A percentile compares a stretch with the other conserved stretches of the same genome.
Conservation (phyloP, 495 filamentous ascomycete species). For the Talaromyces nanjingensis region DNA sequence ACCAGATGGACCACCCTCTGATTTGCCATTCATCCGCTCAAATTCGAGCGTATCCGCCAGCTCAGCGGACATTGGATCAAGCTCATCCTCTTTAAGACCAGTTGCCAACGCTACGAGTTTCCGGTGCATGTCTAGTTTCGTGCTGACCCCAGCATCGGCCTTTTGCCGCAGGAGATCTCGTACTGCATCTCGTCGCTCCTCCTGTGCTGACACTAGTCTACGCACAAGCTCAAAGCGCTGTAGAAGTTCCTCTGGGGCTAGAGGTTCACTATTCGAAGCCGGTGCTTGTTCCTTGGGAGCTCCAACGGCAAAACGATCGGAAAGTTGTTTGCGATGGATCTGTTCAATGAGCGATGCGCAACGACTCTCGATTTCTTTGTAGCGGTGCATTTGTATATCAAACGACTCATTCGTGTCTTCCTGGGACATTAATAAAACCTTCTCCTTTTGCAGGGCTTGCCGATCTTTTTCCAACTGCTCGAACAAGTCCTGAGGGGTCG, state of each 20-base stretch:
- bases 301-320: slow-evolving; percentile 17
- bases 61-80: slow-evolving; percentile 42
- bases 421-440: slow-evolving; percentile 21
- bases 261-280: neutral
- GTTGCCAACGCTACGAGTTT: slow-evolving; percentile 45
- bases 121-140: slow-evolving; percentile 45
- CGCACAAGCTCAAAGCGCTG: slow-evolving; percentile 26
- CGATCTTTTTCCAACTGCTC: slow-evolving; percentile 40
- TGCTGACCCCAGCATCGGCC: slow-evolving; percentile 42
- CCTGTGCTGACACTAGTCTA: slow-evolving; percentile 33
- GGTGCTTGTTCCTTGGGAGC: slow-evolving; percentile 9
- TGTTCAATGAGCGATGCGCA: slow-evolving; percentile 41
- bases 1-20: slow-evolving; percentile 18
- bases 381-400: slow-evolving; percentile 25
- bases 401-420: slow-evolving; percentile 25
- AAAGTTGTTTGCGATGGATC: slow-evolving; percentile 24
- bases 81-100: slow-evolving; percentile 41
- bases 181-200: slow-evolving; percentile 33
- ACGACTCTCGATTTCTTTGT: slow-evolving; percentile 25
- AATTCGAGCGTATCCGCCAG: slow-evolving; percentile 41
- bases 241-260: slow-evolving; percentile 22
- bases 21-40: slow-evolving; percentile 35
- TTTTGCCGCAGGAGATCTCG: slow-evolving; percentile 39
- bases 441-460: slow-evolving; percentile 32
- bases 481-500: slow-evolving; percentile 36